Percentiles rank a stretch among this genome's conserved stretches.
These are phyloP conservation scores for Berkeleyomyces rouxiae DNA, from an alignment of 2,329 filamentous ascomycete genomes.

Conservation along the genomic window DNA sequence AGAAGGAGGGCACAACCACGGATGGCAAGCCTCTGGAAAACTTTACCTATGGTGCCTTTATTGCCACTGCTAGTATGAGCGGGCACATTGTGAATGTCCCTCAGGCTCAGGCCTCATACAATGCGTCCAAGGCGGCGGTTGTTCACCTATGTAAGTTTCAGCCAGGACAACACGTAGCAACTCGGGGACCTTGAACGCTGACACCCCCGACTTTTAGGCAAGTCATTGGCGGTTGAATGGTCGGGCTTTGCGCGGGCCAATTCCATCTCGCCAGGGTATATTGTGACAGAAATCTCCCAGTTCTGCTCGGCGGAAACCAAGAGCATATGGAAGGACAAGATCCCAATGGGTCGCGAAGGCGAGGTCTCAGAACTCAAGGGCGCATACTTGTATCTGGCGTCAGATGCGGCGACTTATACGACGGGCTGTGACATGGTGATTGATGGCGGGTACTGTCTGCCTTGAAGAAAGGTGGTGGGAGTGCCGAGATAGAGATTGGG, in stretches of 20 bases:
- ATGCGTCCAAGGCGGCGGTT: slow-evolving; percentile 52
- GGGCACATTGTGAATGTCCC: slow-evolving; percentile 65
- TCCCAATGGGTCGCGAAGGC: slow-evolving; percentile 38
- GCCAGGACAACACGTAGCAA: neutral
- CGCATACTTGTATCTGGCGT: slow-evolving; percentile 65
- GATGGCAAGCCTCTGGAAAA: slow-evolving; percentile 44
- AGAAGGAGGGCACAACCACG: slow-evolving; percentile 45
- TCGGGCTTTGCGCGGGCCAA: slow-evolving; percentile 58
- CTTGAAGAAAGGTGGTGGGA: slow-evolving; percentile 21
- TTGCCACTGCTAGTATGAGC: slow-evolving; percentile 64
- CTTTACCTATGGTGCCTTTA: slow-evolving; percentile 51
- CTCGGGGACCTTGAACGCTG: neutral
- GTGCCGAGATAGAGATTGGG: no score
- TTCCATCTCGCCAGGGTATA: slow-evolving; percentile 58
- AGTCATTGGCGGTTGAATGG: slow-evolving; percentile 55
- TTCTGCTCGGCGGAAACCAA: slow-evolving; percentile 44
- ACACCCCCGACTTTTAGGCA: slow-evolving; percentile 27
- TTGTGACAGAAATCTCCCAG: slow-evolving; percentile 51
- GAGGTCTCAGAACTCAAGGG: slow-evolving; percentile 63
- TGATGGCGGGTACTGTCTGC: slow-evolving; percentile 54
- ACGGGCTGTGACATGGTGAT: slow-evolving; percentile 59
- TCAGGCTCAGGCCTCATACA: slow-evolving; percentile 58
- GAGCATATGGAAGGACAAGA: slow-evolving; percentile 45
- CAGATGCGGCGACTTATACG: slow-evolving; percentile 68
- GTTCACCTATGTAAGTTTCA: slow-evolving; percentile 36